Conservation (phyloP, 225 moss, liverwort and hornwort species). For the Thuidium tamariscinum region DNA sequence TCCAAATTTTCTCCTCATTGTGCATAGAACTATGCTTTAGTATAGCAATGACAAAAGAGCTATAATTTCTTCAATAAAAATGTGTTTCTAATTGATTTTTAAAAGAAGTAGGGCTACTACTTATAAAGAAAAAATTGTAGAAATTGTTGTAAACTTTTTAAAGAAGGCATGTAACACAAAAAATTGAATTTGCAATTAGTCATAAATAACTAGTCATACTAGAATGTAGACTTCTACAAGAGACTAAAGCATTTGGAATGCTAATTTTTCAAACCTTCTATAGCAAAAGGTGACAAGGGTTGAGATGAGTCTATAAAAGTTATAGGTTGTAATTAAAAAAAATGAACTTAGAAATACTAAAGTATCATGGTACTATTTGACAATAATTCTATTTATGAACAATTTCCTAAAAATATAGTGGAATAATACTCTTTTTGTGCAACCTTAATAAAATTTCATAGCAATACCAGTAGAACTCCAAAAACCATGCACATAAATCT, state of each 20-base stretch:
- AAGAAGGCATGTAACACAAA: background rate
- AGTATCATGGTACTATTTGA: background rate
- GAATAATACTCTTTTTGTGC: background rate
- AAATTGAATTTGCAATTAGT: background rate
- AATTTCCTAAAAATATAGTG: background rate
- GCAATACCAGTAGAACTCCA: background rate
- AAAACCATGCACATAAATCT: background rate
- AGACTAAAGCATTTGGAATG: background rate
- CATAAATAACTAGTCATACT: fast-evolving
- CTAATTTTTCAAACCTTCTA: background rate
- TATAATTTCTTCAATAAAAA: background rate
- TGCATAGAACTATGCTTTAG: fast-evolving
- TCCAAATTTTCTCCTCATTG: fast-evolving
- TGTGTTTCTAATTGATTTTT: fast-evolving
- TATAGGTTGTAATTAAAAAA: background rate
- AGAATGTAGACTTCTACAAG: fast-evolving
- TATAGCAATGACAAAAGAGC: background rate
- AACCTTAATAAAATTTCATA: background rate
- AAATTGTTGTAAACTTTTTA: background rate
- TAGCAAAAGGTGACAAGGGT: fast-evolving
- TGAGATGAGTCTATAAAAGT: background rate
- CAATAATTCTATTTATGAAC: background rate
- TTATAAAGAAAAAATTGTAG: background rate
- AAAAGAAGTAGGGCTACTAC: fast-evolving
- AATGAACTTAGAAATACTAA: background rate